Evolutionary conservation across 2,329 filamentous ascomycete species (phyloP), one percentile per base, ranked within the genome.

Genomic region (Nannizzia gypsea): DNA sequence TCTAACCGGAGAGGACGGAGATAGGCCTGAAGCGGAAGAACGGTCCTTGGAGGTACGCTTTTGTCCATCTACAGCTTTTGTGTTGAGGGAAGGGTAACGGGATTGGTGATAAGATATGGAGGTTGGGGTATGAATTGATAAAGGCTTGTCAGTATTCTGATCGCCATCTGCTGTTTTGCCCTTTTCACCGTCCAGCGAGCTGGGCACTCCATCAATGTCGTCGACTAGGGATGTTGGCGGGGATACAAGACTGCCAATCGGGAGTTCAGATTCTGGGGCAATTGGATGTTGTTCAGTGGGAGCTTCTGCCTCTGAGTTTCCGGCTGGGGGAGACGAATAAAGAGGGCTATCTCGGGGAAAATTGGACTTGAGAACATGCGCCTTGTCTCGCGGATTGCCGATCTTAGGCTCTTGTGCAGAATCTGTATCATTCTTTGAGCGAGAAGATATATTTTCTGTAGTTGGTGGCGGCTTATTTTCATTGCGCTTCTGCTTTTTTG

Each of bases 51-150:
- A 22, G 42, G 13, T 28, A 50, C 22, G 54, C 6, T 38, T 42
- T 11, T 9, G 26, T 4, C 22, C 46, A 44, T 50, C 24, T 17
- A 36, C 26, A 20, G 34, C 4, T 36, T 26, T 15, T 20, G 26
- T 31, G 22, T 28, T 55, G 26, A 59, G 73, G 69, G 57, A 73
- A 24, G 74, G 71, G 62, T 77, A 76, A 44, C 74, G 74, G 31
- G 76, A 77, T 6, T 74, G 76, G 54, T 76, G 73, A 9, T 74
- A 72, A 44, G 75, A 77, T 50, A 69, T 73, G 2, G 73, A 72
- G 24, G 69, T 71, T 9, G 74, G 69, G n/a, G 74, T 72, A 62
- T 74, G 66, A 34, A 65, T 58, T 42, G 60, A 64, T 57, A 57
- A n/a, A 13, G 50, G 34, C 15, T 57, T 59, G 4, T 59, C 61